Evolutionary conservation across 2,329 filamentous ascomycete species (phyloP).

Genomic region (Didymella sp.): DNA sequence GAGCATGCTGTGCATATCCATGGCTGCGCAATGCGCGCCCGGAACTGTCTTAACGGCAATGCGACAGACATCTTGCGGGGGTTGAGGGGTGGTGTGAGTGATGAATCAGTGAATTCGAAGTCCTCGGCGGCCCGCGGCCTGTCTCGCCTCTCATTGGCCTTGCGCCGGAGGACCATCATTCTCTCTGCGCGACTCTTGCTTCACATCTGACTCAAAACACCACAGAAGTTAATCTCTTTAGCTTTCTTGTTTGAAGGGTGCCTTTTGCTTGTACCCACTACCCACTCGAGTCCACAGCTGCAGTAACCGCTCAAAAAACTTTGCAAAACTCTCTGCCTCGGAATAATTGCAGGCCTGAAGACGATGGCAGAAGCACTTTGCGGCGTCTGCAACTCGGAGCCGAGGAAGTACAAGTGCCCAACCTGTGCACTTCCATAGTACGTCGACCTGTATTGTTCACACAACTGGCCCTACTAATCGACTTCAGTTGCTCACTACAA

Average conservation of each 20-base stretch:
- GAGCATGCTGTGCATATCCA: conserved; percentile 50
- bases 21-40: conserved; percentile 30
- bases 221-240: no score
- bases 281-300: background rate
- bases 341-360: background rate
- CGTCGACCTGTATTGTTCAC: background rate
- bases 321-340: background rate
- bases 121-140: conserved; percentile 33
- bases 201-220: no score
- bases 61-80: conserved; percentile 41
- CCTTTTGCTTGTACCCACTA: no score
- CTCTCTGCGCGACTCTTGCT: background rate
- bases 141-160: conserved; percentile 32
- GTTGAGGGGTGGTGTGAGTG: conserved; percentile 27
- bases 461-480: conserved; percentile 10
- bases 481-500: conserved; percentile 38
- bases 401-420: conserved; percentile 61
- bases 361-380: conserved; percentile 48
- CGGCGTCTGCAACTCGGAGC: conserved; percentile 52
- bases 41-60: conserved; percentile 29
- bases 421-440: conserved; percentile 57
- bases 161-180: conserved; percentile 18
- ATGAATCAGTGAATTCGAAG: conserved; percentile 25
- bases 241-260: no score
- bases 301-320: background rate